Percentiles rank a stretch among this genome's conserved stretches.
phyloP scores from a whole-genome alignment of 2,329 filamentous ascomycete genomes.

The Ophiostoma novo-ulmi region DNA sequence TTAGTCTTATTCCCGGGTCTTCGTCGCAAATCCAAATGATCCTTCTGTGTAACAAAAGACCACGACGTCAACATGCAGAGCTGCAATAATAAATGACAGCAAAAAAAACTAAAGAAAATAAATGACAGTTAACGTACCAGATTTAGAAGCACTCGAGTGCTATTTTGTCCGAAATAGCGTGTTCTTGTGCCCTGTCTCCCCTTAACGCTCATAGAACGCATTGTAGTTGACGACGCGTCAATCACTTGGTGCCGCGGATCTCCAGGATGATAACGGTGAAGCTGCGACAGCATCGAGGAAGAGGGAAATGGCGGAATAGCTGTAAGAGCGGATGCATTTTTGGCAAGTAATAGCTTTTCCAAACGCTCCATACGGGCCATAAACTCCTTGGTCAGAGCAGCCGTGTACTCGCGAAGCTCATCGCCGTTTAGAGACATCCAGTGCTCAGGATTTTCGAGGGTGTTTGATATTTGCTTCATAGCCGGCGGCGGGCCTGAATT shows the following conservation, averaged over 20 bases:
- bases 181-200: constrained; percentile 44
- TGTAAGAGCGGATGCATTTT: constrained; percentile 30
- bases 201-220: constrained; percentile 48
- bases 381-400: constrained; percentile 43
- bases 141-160: constrained; percentile 49
- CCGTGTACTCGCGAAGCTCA: constrained; percentile 26
- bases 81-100: background rate
- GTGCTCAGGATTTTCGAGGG: constrained; percentile 19
- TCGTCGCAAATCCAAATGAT: background rate
- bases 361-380: constrained; percentile 48
- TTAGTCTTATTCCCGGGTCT: constrained; percentile 12
- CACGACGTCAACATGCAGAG: background rate
- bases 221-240: constrained; percentile 37
- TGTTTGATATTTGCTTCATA: constrained; percentile 18
- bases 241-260: constrained; percentile 20
- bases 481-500: background rate
- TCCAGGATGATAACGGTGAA: constrained; percentile 26
- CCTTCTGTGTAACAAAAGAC: background rate
- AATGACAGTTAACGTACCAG: constrained; percentile 38
- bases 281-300: constrained; percentile 28
- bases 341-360: constrained; percentile 46
- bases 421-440: constrained; percentile 31
- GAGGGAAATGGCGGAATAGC: constrained; percentile 25
- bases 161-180: constrained; percentile 50
- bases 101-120: background rate